Evolutionary conservation across 331 rosid species (phyloP).

Genomic region (Malus hybrid): DNA sequence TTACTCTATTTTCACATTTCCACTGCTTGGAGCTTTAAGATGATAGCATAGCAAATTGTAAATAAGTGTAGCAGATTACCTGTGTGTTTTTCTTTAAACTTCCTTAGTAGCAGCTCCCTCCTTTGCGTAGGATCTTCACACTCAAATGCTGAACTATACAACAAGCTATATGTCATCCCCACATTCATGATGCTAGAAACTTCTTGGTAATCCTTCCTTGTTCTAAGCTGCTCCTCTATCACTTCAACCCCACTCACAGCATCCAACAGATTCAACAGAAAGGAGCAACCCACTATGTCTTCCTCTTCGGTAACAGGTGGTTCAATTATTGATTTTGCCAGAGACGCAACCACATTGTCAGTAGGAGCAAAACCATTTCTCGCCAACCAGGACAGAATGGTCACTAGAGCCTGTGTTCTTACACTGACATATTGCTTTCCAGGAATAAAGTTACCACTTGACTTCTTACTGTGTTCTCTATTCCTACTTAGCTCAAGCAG

Average conservation of each 20-base stretch:
- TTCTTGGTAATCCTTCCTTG: conserved; percentile 73
- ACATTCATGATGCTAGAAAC: conserved; percentile 75
- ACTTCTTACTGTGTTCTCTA: conserved; percentile 35
- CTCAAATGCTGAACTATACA: conserved; percentile 65
- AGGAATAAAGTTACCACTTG: conserved; percentile 14
- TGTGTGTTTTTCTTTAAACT: conserved; percentile 68
- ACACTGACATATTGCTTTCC: conserved; percentile 50
- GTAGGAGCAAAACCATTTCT: conserved; percentile 83
- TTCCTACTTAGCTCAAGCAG: conserved; percentile 67
- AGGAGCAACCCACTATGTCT: conserved; percentile 62
- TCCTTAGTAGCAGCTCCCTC: conserved; percentile 69
- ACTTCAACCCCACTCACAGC: conserved; percentile 82
- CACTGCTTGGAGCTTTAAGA: not conserved
- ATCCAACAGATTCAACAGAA: conserved; percentile 83
- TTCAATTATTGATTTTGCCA: conserved; percentile 74
- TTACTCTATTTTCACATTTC: not conserved
- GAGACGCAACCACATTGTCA: conserved; percentile 61
- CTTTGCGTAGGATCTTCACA: conserved; percentile 53
- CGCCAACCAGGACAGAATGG: conserved; percentile 89
- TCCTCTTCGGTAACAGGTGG: conserved; percentile 72
- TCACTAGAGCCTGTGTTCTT: conserved; percentile 61
- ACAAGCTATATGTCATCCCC: conserved; percentile 81
- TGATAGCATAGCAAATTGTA: not conserved
- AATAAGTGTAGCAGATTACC: conserved; percentile 30
- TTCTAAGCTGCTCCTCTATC: conserved; percentile 83